A percentile compares a stretch with the other conserved stretches of the same genome.
phyloP scores from a whole-genome alignment of 2,329 filamentous ascomycete species.

The Verticillium longisporum region DNA sequence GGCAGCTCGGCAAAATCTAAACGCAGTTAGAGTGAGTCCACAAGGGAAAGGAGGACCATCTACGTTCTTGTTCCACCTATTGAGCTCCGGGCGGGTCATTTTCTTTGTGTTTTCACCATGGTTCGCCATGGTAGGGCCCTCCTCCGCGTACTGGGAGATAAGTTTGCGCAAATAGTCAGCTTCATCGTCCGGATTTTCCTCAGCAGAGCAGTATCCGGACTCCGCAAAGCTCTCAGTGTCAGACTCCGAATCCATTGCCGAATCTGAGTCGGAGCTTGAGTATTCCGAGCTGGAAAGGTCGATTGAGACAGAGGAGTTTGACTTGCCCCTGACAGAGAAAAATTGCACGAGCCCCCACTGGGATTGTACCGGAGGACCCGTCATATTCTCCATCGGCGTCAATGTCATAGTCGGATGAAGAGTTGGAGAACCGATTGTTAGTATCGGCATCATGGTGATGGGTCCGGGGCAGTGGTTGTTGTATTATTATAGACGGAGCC shows the following conservation, averaged over 20 bases:
- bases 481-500: not conserved
- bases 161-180: constrained; percentile 11
- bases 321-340: not conserved
- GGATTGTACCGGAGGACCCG: too few species aligned
- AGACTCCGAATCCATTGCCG: not conserved
- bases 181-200: constrained; percentile 3
- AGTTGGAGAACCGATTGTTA: not conserved
- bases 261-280: not conserved
- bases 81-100: too few species aligned
- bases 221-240: constrained; percentile 4
- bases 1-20: constrained; percentile 9
- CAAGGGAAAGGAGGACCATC: constrained; percentile 4
- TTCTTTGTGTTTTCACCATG: too few species aligned
- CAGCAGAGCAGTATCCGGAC: constrained; percentile 8
- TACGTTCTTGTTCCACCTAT: constrained; percentile 12
- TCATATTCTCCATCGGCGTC: not conserved
- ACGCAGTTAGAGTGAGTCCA: not conserved
- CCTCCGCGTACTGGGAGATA: constrained; percentile 11
- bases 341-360: not conserved
- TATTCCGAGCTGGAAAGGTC: not conserved
- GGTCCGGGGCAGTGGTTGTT: not conserved
- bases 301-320: not conserved
- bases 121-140: constrained; percentile 13
- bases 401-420: not conserved
- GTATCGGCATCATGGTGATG: not conserved